Conservation (phyloP, 225 moss, liverwort and hornwort genomes). For the Anthoceros angustus region DNA sequence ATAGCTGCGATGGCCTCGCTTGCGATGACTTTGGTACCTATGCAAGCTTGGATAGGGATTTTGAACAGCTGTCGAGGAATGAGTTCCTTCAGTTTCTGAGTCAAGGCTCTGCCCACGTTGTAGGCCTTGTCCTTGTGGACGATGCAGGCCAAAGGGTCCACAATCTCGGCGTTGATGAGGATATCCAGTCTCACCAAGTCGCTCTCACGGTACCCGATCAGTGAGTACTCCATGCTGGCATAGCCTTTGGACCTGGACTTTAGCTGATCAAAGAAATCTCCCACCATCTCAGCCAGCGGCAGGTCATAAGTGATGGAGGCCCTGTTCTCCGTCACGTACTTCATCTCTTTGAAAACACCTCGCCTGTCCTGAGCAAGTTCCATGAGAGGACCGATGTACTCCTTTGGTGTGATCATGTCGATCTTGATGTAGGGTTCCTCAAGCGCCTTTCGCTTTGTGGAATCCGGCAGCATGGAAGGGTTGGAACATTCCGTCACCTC, state of each 20-base stretch:
- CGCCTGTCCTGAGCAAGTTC: conserved; percentile 91
- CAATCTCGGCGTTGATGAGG: conserved; percentile 70
- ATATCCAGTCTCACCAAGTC: conserved; percentile 88
- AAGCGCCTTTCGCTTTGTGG: conserved; percentile 58
- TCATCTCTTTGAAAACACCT: conserved; percentile 91
- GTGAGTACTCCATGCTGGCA: conserved; percentile 96
- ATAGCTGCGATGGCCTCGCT: conserved; percentile 89
- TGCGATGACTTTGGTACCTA: conserved; percentile 78
- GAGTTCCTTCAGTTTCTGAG: conserved; percentile 76
- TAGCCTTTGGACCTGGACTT: conserved; percentile 99
- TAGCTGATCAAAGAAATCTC: conserved; percentile 92
- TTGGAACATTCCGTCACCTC: conserved; percentile 60
- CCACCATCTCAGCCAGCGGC: conserved; percentile 95
- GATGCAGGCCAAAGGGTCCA: conserved; percentile 82
- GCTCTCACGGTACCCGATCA: conserved; percentile 78
- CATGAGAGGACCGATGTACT: conserved; percentile 90
- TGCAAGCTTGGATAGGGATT: conserved; percentile 91
- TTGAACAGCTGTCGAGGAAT: conserved; percentile 91
- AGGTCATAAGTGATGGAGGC: conserved; percentile 67
- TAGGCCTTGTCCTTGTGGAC: conserved; percentile 96
- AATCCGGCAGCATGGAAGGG: conserved; percentile 75
- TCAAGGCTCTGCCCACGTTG: conserved; percentile 75
- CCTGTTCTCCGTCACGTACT: conserved; percentile 63
- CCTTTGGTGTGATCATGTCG: conserved; percentile 86
- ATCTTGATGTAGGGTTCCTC: conserved; percentile 74